Conservation (phyloP, 768 basidiomycete genomes). For the Mycena latifolia region DNA sequence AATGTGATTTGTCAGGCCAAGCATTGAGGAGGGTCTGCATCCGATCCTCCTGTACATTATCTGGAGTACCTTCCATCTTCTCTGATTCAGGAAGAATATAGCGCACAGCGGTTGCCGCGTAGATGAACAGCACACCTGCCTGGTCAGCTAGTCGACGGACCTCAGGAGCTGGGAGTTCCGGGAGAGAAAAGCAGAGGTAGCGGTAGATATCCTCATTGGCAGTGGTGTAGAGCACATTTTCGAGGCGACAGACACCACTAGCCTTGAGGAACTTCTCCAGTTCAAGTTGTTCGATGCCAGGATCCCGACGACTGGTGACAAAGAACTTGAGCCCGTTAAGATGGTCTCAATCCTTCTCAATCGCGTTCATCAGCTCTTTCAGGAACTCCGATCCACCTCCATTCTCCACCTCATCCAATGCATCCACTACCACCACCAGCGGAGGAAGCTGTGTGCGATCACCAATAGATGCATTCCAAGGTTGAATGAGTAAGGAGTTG, state of each 20-base stretch:
- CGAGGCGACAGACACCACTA: not conserved
- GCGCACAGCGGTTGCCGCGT: no score
- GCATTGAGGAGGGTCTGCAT: not conserved
- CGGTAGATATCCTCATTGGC: not conserved
- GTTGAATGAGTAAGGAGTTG: not conserved
- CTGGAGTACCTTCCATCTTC: not conserved
- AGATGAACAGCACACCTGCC: no score
- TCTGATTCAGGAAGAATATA: no score
- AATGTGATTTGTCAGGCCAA: conserved; percentile 4
- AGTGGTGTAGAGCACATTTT: not conserved
- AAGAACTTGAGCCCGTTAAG: no score
- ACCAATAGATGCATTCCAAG: conserved; percentile 3
- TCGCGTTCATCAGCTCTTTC: no score
- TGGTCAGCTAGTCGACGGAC: no score
- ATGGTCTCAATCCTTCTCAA: no score
- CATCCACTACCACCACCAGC: conserved; percentile 7
- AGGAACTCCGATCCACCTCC: no score
- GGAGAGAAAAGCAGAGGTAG: conserved; percentile 5
- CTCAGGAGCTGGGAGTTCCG: no score
- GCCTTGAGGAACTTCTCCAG: not conserved
- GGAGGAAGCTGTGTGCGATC: conserved; percentile 4
- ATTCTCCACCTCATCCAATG: conserved; percentile 8
- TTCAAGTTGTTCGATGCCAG: not conserved
- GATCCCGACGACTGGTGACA: no score
- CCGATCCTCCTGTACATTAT: not conserved